Evolutionary conservation across 2,329 filamentous ascomycete genomes (phyloP).

Genomic region (Orbilia javanica): DNA sequence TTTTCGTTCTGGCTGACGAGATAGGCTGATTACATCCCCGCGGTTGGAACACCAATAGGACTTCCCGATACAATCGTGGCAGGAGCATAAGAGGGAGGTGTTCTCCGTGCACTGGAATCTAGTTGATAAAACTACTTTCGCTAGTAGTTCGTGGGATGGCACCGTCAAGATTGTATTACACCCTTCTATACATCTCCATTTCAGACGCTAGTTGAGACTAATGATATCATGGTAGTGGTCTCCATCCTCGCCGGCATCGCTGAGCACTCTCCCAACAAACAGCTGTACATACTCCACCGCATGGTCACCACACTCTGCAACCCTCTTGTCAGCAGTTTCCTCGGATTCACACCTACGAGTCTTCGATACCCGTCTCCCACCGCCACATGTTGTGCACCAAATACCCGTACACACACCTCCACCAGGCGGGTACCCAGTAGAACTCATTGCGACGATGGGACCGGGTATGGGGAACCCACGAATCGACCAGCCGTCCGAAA

Average conservation of each 20-base stretch:
- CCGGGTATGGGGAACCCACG: constrained; percentile 64
- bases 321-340: constrained; percentile 86
- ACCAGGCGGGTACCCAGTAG: constrained; percentile 64
- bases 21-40: constrained; percentile 52
- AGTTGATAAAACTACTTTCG: constrained; percentile 88
- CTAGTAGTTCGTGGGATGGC: constrained; percentile 94
- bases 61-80: constrained; percentile 91
- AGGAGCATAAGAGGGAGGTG: constrained; percentile 92
- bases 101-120: constrained; percentile 95
- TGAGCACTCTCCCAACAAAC: constrained; percentile 89
- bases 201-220: neutral
- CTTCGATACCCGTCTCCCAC: constrained; percentile 90
- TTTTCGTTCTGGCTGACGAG: constrained; percentile 48
- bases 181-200: neutral
- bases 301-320: constrained; percentile 88
- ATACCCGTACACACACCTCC: constrained; percentile 84
- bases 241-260: constrained; percentile 78
- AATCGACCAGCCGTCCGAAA: constrained; percentile 74
- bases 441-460: constrained; percentile 27
- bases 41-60: constrained; percentile 65
- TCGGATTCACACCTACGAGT: constrained; percentile 90
- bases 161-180: constrained; percentile 82
- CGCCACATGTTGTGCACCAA: constrained; percentile 80
- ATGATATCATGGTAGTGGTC: constrained; percentile 74
- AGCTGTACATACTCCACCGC: constrained; percentile 94